These are phyloP conservation scores for Psilocybe subaeruginosa DNA, from an alignment of 768 basidiomycete genomes.

Conservation along the genomic window DNA sequence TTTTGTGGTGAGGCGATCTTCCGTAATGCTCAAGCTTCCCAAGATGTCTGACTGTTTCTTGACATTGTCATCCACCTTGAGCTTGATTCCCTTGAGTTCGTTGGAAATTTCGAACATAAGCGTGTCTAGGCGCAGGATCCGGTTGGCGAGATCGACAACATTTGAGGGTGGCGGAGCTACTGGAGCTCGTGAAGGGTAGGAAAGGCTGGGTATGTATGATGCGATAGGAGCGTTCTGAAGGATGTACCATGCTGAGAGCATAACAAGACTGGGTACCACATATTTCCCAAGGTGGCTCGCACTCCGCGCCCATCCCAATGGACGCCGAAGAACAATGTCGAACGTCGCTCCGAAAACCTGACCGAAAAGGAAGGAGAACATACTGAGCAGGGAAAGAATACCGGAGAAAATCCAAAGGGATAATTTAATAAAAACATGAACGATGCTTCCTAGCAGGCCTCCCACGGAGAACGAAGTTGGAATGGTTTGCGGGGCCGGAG, in stretches of 20 bases:
- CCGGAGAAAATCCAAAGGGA: constrained; percentile 24
- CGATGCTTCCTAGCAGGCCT: constrained; percentile 42
- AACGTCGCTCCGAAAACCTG: constrained; percentile 50
- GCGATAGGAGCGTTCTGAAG: constrained; percentile 39
- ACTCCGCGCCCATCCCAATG: constrained; percentile 41
- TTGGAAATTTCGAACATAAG: constrained; percentile 61
- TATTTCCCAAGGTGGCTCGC: constrained; percentile 42
- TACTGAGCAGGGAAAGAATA: constrained; percentile 33
- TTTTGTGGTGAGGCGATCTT: constrained; percentile 47
- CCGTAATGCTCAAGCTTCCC: constrained; percentile 57
- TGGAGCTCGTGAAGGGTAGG: constrained; percentile 22
- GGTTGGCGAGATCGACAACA: constrained; percentile 63
- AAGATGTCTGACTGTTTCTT: constrained; percentile 54
- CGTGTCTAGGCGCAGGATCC: constrained; percentile 65
- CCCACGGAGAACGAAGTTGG: constrained; percentile 41
- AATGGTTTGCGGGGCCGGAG: constrained; percentile 28
- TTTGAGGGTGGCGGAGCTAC: constrained; percentile 61
- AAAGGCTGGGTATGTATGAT: constrained; percentile 35
- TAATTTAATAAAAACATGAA: constrained; percentile 32
- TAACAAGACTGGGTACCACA: constrained; percentile 39
- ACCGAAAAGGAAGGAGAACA: constrained; percentile 46
- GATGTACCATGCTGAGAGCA: constrained; percentile 49
- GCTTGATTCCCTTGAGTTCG: constrained; percentile 53
- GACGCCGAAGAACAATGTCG: constrained; percentile 52
- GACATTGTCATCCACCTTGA: constrained; percentile 55